Base-by-base conservation (phyloP, 495 filamentous ascomycete genomes). In the Usnea hakonensis region DNA sequence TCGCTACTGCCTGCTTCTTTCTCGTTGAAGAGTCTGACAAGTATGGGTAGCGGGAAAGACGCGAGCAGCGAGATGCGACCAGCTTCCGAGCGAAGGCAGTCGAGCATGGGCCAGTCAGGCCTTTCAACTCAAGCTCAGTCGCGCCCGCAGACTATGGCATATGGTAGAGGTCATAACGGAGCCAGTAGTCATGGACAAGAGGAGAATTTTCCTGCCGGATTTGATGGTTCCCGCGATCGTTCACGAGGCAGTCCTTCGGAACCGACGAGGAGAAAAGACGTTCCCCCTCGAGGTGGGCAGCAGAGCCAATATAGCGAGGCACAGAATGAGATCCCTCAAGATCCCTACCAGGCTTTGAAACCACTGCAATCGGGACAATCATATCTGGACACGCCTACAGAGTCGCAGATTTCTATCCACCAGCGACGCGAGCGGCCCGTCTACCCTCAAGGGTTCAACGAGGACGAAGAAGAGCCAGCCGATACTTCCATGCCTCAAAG, bases 1-100 rank as follows among this genome's bases (percentile, higher is more conserved):
- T 95, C 90, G 3, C 82, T 98, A 52, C 77, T 97, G 17, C 90
- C 90, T 0, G 71, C 80, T 8, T 87, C 83, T 7, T 89, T 94
- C 72, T 92, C 89, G 0, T 75, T 85, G 60, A 82, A 78, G 28
- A 79, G 73, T 19, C 78, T 84, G 38, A 76, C 76, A 2, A 74
- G 71, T 16, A 73, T 75, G 10, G 74, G 72, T 3, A 75, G 59
- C 38, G 62, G 58, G 30, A 67, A 62, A 46, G 68, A 70, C 46
- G 35, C 56, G 37, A 55, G 58, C 28, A 52, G 19, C 6, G 68
- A 68, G 16, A 60, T 58, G 23, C 53, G 64, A 46, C 68, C 66
- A 41, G 44, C 56, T 33, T 66, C 66, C 16, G 68, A 70, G 37
- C 61, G 64, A 35, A 70, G 58, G 58, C 66, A 63, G 53, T 64